Base-by-base conservation (phyloP, 805 yeast species). In the Yarrowia alimentaria region DNA sequence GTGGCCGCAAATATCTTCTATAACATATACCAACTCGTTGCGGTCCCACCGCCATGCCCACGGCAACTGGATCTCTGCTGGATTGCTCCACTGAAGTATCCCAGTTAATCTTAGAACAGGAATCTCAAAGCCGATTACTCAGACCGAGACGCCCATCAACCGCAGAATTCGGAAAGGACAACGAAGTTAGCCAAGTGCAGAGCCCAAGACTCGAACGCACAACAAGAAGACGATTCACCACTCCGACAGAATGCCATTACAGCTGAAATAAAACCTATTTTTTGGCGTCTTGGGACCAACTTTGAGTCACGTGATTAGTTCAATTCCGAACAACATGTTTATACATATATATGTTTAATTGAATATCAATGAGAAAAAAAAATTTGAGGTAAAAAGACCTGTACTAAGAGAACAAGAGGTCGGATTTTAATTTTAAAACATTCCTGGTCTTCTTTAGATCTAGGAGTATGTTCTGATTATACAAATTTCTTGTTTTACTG, bases 161-260 rank as follows among this genome's bases (percentile, higher is more conserved):
- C 50, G 50, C 50, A 16, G 37, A 43, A 43, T 43, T 43, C 50
- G 50, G 50, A 30, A 43, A 43, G 50, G 50, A 43, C 50, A 43
- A 24, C 50, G 22, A 30, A 31, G 37, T n/a, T 22, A 16, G 37
- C 37, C 30, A 16, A 31, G 37, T 43, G 35, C 37, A 43, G 50
- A 43, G 50, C 20, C 50, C 68, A 80, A 80, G 47, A 71, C 80
- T 1, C 72, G 77, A 32, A 85, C 84, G 57, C 98, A 98, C 32
- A 98, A 91, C 67, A 85, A 95, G 9, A 76, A 96, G 56, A 99
- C 93, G 61, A 77, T 93, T 38, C 93, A 93, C 66, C 99, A 93
- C 63, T 93, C 99, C n/a, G 90, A 88, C 71, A 78, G 99, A 64
- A 93, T 93, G 99, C 99, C 50, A 43, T 43, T 22, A 43, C 50